Evolutionary conservation across 1,284 basidiomycete genomes (phyloP), one percentile per base, ranked within the genome.

Genomic region (Puccinia triticina): DNA sequence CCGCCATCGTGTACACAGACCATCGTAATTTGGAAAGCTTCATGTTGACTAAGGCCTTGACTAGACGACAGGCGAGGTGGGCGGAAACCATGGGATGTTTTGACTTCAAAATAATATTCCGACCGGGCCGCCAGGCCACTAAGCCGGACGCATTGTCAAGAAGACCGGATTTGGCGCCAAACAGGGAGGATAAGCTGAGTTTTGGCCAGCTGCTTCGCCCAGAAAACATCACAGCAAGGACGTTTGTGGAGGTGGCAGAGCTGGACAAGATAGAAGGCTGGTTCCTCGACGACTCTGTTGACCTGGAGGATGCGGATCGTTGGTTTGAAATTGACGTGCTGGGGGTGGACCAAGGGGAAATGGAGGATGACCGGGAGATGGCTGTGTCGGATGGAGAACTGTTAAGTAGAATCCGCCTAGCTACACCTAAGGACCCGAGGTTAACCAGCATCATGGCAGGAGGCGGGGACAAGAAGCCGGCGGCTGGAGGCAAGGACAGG

Each of bases 251-350:
- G 7, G 12, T 72, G 12, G 37, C 34, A 10, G 37, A 32, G 2
- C 5, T 72, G 7, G 69, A 72, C n/a, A n/a, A n/a, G n/a, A n/a
- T n/a, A n/a, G n/a, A n/a, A 18, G 8, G 12, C n/a, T 72, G 32
- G 32, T 72, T 72, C n/a, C 16, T 1, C 21, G 50, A 72, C 34
- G 69, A 72, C 29, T 46, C 43, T n/a, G 34, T 72, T 14, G 8
- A 46, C 10, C 34, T 72, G 10, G 69, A 72, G 1, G 40, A 72
- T 11, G 34, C 40, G 12, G 69, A 72, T 1, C 43, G 48, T 48
- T 72, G 69, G 69, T 43, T 72, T 11, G 3, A 72, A 23, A 11
- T 72, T 7, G 69, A 72, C 18, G 23, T 72, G 2, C 21, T 72
- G 37, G 69, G 69, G 23, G 21, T 72, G 8, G 26, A 59, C 8